A percentile compares a stretch with the other conserved stretches of the same genome.
These are phyloP conservation scores for Coemansia biformis DNA, from an alignment of 192 early-diverging fungal species.

Conservation along the genomic window DNA sequence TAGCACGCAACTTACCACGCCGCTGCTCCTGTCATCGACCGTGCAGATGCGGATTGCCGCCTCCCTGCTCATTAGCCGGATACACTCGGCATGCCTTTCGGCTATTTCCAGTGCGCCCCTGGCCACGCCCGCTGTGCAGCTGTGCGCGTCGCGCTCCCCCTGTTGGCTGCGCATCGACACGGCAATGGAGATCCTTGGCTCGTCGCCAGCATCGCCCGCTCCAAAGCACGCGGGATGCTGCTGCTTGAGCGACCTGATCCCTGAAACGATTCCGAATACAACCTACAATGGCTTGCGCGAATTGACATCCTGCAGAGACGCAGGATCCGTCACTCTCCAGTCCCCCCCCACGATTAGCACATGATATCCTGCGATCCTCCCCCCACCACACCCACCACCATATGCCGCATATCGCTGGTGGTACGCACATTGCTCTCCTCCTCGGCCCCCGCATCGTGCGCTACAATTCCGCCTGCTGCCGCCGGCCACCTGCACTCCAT, in stretches of 20 bases:
- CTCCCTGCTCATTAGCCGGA: constrained; percentile 31
- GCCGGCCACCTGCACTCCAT: constrained; percentile 39
- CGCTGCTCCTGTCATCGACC: constrained; percentile 3
- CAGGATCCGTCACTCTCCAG: too few species aligned
- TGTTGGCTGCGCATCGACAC: too few species aligned
- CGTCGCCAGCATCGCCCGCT: neutral
- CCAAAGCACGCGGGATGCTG: constrained; percentile 12
- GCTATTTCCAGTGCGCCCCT: constrained; percentile 4
- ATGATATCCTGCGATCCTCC: too few species aligned
- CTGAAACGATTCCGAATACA: constrained; percentile 30
- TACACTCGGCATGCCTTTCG: constrained; percentile 15
- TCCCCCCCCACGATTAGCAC: too few species aligned
- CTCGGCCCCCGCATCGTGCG: constrained; percentile 17
- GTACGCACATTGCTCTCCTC: constrained; percentile 36
- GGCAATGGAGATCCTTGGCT: constrained; percentile 4
- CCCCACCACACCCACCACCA: too few species aligned
- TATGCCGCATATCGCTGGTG: too few species aligned
- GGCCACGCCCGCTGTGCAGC: neutral
- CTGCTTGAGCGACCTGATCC: constrained; percentile 44
- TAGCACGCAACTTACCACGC: constrained; percentile 35
- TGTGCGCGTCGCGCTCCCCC: too few species aligned
- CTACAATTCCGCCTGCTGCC: constrained; percentile 1
- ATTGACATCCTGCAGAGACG: too few species aligned
- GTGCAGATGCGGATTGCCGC: constrained; percentile 20
- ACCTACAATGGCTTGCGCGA: constrained; percentile 16